Base-by-base conservation (phyloP, 2,329 filamentous ascomycete genomes). In the Fusarium nurragi region DNA sequence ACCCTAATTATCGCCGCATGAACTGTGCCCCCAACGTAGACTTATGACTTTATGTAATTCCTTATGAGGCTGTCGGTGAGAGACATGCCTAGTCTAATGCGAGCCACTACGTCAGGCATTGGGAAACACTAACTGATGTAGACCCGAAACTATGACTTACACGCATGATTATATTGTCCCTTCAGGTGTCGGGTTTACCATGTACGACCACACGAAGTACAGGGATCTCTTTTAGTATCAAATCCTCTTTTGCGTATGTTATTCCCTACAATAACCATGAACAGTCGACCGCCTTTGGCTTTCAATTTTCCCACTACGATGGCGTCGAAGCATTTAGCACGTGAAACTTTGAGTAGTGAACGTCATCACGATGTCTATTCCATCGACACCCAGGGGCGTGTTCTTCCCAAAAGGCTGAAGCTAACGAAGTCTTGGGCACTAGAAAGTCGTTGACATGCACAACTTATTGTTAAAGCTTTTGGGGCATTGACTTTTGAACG, bases 41-140 rank as follows among this genome's bases (percentile, higher is more conserved):
- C 48, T 43, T 49, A 48, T 49, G 32, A 18, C 58, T 62, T 44
- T 16, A 37, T 23, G 14, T 43, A 4, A 26, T 26, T 6, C 37
- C 18, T 16, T 39, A 34, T 36, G 37, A 45, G 47, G 60, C 54
- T 54, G 59, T 48, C 47, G 52, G 52, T 63, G 52, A 63, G 41
- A 32, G 50, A 23, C 25, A 14, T 30, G n/a, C 21, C 23, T 40
- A 25, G 38, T 39, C 47, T 52, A 34, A 19, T 16, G 26, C 39
- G 36, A n/a, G 26, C 30, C 38, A 40, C 38, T 30, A n/a, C 8
- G 19, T 49, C 30, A 19, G 16, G 11, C 23, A 12, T 57, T 41
- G 11, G 25, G 46, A 21, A 34, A 9, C 32, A 34, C 32, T 38
- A 30, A 38, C 23, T 57, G 26, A 50, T 37, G 46, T 41, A 53